Conservation (phyloP, 1,284 basidiomycete species). For the Agroathelia rolfsii region DNA sequence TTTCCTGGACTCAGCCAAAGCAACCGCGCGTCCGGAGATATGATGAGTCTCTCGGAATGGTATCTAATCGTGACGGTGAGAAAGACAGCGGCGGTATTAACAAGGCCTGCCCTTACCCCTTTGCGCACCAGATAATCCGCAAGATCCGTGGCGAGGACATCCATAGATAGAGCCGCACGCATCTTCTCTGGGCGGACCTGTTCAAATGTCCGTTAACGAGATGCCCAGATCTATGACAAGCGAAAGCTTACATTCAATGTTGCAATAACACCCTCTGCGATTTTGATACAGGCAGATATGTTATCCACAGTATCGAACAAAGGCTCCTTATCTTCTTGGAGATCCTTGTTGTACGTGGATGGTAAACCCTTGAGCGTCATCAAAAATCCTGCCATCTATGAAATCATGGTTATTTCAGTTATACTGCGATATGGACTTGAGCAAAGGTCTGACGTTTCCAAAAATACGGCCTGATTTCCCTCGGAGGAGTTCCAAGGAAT, state of each 20-base stretch:
- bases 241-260: conserved; percentile 69
- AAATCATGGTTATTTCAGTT: conserved; percentile 5
- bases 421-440: not conserved
- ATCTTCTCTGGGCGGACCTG: conserved; percentile 88
- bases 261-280: conserved; percentile 89
- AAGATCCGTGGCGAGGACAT: conserved; percentile 94
- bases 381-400: conserved; percentile 92
- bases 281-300: conserved; percentile 81
- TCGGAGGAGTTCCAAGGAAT: conserved; percentile 88
- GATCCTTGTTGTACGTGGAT: conserved; percentile 98
- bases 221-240: not conserved
- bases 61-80: conserved; percentile 31
- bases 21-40: conserved; percentile 92
- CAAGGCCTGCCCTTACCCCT: conserved; percentile 54
- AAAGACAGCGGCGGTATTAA: conserved; percentile 7
- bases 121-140: conserved; percentile 98
- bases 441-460: conserved; percentile 80
- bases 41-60: conserved; percentile 99
- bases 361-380: conserved; percentile 97
- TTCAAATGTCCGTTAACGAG: conserved; percentile 1
- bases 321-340: conserved; percentile 98
- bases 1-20: conserved; percentile 78
- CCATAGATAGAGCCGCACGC: conserved; percentile 85
- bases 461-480: conserved; percentile 94
- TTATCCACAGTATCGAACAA: conserved; percentile 93